Evolutionary conservation across 768 basidiomycete species (phyloP).

Genomic region (Dentipellis sp.): DNA sequence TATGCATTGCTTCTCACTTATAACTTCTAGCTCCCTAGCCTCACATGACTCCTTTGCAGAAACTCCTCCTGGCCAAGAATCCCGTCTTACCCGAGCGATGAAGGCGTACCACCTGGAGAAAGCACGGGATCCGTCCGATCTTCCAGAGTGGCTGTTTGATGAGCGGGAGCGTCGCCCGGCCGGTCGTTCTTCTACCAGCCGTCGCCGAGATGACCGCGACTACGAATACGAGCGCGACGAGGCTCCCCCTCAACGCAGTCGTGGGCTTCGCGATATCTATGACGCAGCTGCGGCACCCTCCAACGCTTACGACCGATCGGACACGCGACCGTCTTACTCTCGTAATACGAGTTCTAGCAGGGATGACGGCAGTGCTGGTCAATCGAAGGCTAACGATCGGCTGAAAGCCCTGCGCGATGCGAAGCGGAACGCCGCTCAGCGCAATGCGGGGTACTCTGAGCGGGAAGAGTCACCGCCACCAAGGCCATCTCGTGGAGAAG

Average conservation of each 20-base stretch:
- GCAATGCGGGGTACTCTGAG: background rate
- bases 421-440: slow-evolving; percentile 26
- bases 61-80: slow-evolving; percentile 47
- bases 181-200: slow-evolving; percentile 12
- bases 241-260: slow-evolving; percentile 11
- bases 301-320: background rate
- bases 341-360: background rate
- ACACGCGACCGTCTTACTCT: background rate
- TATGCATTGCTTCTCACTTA: background rate
- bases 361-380: slow-evolving; percentile 13
- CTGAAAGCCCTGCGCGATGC: slow-evolving; percentile 43
- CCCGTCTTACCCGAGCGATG: slow-evolving; percentile 53
- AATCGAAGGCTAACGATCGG: slow-evolving; percentile 35
- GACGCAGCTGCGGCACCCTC: slow-evolving; percentile 18
- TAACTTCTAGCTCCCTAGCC: background rate
- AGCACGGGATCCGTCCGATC: slow-evolving; percentile 44
- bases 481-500: background rate
- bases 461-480: background rate
- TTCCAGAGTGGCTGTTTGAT: slow-evolving; percentile 60
- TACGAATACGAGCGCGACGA: slow-evolving; percentile 10
- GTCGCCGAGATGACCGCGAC: slow-evolving; percentile 5
- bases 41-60: slow-evolving; percentile 20
- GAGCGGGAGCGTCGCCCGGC: slow-evolving; percentile 39
- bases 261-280: slow-evolving; percentile 30
- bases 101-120: slow-evolving; percentile 59